phyloP scores from a whole-genome alignment of 345 rosid species.

The Carallia brachiata region DNA sequence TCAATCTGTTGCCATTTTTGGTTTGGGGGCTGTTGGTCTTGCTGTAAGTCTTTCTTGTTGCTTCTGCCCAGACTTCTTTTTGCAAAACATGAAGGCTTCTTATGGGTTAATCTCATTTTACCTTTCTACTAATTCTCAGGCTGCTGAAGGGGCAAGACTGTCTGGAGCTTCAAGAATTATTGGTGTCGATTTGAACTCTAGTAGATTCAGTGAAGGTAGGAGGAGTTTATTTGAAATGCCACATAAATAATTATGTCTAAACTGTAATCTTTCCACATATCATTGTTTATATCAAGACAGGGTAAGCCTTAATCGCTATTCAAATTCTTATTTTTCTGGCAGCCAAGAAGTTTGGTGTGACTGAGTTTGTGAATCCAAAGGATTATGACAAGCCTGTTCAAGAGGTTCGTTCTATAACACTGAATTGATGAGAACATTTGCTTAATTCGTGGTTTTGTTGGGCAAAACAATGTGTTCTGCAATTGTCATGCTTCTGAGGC shows the following conservation, averaged over 20 bases:
- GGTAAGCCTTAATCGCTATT: neutral
- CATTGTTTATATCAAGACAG: neutral
- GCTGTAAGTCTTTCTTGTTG: conserved; percentile 34
- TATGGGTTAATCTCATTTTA: neutral
- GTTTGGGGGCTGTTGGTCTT: conserved; percentile 79
- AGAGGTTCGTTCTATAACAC: conserved; percentile 35
- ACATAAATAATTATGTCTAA: neutral
- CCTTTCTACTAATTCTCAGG: conserved; percentile 26
- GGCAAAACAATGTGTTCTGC: neutral
- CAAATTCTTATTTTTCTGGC: conserved; percentile 19
- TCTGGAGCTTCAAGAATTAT: conserved; percentile 66
- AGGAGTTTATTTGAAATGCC: too few relatives aligned
- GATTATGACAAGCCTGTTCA: conserved; percentile 69
- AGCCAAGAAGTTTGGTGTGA: conserved; percentile 67
- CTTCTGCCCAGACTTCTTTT: neutral
- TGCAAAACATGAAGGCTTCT: neutral
- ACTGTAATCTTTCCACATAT: neutral
- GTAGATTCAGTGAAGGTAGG: conserved; percentile 48
- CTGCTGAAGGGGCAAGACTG: conserved; percentile 82
- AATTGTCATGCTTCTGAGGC: neutral
- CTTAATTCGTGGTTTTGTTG: neutral
- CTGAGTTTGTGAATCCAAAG: conserved; percentile 67
- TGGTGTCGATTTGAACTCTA: conserved; percentile 72
- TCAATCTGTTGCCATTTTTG: conserved; percentile 59
- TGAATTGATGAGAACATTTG: too few relatives aligned